Evolutionary conservation across 495 filamentous ascomycete genomes (phyloP), one percentile per base, ranked within the genome.

Genomic region (Jackrogersella multiformis): DNA sequence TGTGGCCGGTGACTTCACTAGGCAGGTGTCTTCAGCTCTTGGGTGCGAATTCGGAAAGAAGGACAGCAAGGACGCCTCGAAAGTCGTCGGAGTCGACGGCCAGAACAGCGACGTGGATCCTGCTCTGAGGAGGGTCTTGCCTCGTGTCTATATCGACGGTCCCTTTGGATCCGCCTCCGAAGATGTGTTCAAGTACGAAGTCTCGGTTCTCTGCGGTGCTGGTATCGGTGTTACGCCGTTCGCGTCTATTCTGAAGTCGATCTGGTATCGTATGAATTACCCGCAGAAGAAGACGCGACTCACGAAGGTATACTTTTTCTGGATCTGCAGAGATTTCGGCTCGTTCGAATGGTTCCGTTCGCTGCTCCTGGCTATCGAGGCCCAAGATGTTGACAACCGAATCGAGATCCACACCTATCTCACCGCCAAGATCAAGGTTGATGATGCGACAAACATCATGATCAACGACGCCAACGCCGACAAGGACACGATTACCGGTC

Each of bases 201-300:
- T 89, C 38, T 85, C 89, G 18, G 77, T 91, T 21, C 80, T 92
- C 5, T 84, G 86, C 65, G 90, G 89, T 67, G 86, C 88, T 24
- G 90, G 90, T 76, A 90, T 90, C 65, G 89, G 89, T 75, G 88
- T 92, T 6, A 91, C 89, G 24, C 87, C 88, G 5, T 92, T 91
- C 72, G 90, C 90, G 24, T 91, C 89, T 1, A 90, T 92, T 70
- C 77, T 93, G 70, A 93, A 93, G 80, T 91, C 88, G 57, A 91
- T 93, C 76, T 93, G 90, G 90, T 93, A 92, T 75, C 84, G 89
- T n/a, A 90, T 90, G 85, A 92, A 91, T 81, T 91, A 89, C 76
- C 88, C 89, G 10, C 85, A 90, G 74, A 86, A 90, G 77, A 87
- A 87, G 77, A 92, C 88, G 15, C 80, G 87, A 28, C 81, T 93